Evolutionary conservation across 75 land plant genomes (phyloP).

Genomic region (Pinus tabuliformis): DNA sequence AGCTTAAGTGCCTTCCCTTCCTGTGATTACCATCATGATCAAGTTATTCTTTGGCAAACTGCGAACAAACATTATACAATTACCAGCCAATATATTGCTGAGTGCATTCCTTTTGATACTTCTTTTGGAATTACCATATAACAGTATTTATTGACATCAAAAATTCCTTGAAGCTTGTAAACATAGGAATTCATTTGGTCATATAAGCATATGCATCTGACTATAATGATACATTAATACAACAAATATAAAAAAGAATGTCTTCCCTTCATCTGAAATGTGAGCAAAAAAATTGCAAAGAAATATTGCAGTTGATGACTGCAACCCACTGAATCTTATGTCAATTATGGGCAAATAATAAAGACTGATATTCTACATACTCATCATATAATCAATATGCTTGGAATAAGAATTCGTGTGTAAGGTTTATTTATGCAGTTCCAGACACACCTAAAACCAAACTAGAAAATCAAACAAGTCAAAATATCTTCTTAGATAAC

Average conservation of each 20-base stretch:
- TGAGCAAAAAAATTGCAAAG: background rate
- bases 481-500: background rate
- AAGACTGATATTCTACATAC: background rate
- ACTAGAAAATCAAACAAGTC: background rate
- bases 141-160: too few species aligned
- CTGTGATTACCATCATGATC: slow-evolving; percentile 16
- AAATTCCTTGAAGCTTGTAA: too few species aligned
- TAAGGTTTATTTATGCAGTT: too few species aligned
- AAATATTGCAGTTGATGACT: background rate
- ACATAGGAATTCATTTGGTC: too few species aligned
- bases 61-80: background rate
- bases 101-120: background rate
- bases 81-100: background rate
- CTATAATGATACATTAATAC: background rate
- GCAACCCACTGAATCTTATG: background rate
- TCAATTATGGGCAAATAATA: background rate
- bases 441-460: background rate
- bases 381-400: background rate
- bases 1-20: slow-evolving; percentile 81
- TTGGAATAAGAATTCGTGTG: background rate
- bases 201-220: background rate
- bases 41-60: background rate
- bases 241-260: background rate
- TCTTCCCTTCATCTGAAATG: background rate
- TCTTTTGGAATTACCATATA: background rate